phyloP scores from a whole-genome alignment of 2,329 filamentous ascomycete genomes.

The Colletotrichum higginsianum region DNA sequence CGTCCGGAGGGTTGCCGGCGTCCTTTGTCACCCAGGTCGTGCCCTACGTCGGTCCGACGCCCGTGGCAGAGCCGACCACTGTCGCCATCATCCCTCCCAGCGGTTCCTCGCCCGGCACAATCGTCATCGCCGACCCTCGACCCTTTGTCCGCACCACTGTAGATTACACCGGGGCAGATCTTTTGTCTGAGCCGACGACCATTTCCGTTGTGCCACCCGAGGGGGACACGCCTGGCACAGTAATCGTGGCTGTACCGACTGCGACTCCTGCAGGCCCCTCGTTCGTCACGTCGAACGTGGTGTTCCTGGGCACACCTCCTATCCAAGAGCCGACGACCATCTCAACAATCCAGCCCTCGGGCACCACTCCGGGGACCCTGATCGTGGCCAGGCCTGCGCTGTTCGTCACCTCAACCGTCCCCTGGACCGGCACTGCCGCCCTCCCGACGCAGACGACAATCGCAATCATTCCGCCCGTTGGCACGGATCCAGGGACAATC shows the following conservation, averaged over 20 bases:
- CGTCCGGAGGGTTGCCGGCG: neutral
- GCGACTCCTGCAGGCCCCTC: neutral
- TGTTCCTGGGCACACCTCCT: slow-evolving; percentile 8
- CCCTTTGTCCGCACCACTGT: slow-evolving; percentile 8
- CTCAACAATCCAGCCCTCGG: slow-evolving; percentile 16
- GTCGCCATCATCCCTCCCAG: slow-evolving; percentile 1
- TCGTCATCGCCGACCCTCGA: slow-evolving; percentile 10
- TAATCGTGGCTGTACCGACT: slow-evolving; percentile 23
- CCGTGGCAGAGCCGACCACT: neutral
- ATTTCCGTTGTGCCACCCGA: slow-evolving; percentile 19
- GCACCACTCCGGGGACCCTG: slow-evolving; percentile 32
- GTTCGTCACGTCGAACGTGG: slow-evolving; percentile 22
- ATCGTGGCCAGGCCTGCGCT: slow-evolving; percentile 28
- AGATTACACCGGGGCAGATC: neutral
- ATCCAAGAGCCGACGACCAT: slow-evolving; percentile 12
- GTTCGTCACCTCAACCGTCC: slow-evolving; percentile 36
- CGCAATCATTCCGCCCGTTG: slow-evolving; percentile 17
- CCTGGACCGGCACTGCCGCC: slow-evolving; percentile 8
- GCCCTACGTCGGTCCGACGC: neutral
- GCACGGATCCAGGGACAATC: slow-evolving; percentile 31
- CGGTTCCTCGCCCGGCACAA: neutral
- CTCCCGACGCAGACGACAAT: slow-evolving; percentile 13
- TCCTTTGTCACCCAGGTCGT: neutral
- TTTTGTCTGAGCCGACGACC: neutral
- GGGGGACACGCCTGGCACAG: slow-evolving; percentile 19